phyloP scores from a whole-genome alignment of 768 basidiomycete species.

The Butyriboletus loyo region DNA sequence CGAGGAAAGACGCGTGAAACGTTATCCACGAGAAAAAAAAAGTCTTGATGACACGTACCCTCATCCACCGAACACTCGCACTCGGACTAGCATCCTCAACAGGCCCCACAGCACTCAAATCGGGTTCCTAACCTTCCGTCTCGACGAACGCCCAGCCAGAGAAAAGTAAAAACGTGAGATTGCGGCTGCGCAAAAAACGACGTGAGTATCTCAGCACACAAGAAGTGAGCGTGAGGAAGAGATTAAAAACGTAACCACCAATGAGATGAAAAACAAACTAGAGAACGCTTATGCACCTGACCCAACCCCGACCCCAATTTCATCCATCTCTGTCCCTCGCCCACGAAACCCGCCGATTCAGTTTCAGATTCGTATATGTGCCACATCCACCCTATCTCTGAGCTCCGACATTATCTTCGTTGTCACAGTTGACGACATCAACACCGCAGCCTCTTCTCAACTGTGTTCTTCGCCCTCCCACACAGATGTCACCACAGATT shows the following conservation, averaged over 20 bases:
- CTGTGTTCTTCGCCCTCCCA: slow-evolving; percentile 14
- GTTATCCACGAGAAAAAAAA: background rate
- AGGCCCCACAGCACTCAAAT: slow-evolving; percentile 58
- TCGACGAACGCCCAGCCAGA: slow-evolving; percentile 73
- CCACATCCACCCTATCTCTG: background rate
- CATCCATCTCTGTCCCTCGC: slow-evolving; percentile 16
- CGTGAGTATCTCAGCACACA: background rate
- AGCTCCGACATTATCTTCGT: background rate
- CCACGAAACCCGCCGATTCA: slow-evolving; percentile 5
- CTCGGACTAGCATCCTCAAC: slow-evolving; percentile 4
- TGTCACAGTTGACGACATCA: background rate
- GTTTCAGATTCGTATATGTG: background rate
- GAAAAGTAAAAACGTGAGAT: slow-evolving; percentile 75
- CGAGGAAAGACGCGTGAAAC: no score
- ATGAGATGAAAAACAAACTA: background rate
- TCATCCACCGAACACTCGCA: slow-evolving; percentile 22
- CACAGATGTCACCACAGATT: background rate
- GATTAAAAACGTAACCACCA: background rate
- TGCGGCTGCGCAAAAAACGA: slow-evolving; percentile 53
- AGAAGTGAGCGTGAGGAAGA: no score
- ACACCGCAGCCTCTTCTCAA: slow-evolving; percentile 2
- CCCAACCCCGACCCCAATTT: slow-evolving; percentile 11
- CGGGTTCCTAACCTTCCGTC: slow-evolving; percentile 75
- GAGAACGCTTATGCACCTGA: background rate
- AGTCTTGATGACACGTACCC: slow-evolving; percentile 6